A percentile compares a stretch with the other conserved stretches of the same genome.
phyloP scores from a whole-genome alignment of 176 grass and related monocot species.

The Miscanthus lutarioriparius region DNA sequence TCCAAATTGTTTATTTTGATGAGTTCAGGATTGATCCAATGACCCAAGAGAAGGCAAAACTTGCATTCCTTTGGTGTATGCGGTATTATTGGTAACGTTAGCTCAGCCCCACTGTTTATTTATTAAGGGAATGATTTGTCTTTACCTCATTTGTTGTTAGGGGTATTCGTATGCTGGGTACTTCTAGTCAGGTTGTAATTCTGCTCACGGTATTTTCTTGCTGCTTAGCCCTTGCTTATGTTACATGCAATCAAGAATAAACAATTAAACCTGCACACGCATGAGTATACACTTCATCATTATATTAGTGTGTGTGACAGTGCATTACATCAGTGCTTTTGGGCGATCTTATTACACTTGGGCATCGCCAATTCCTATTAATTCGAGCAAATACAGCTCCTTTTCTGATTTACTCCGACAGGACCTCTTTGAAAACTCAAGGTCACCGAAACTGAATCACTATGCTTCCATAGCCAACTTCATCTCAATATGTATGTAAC shows the following conservation, averaged over 20 bases:
- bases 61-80: background rate
- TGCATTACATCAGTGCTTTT: constrained; percentile 26
- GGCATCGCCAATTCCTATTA: constrained; percentile 20
- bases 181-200: background rate
- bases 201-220: background rate
- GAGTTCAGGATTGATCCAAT: no score
- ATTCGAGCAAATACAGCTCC: constrained; percentile 41
- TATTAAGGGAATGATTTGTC: background rate
- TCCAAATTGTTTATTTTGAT: no score
- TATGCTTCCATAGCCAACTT: background rate
- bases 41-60: background rate
- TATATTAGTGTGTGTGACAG: constrained; percentile 26
- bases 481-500: constrained; percentile 17
- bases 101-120: background rate
- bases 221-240: background rate
- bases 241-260: constrained; percentile 16
- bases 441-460: constrained; percentile 28
- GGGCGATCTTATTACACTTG: constrained; percentile 25
- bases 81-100: background rate
- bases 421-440: constrained; percentile 49
- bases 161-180: background rate
- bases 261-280: background rate
- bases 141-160: background rate
- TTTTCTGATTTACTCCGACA: constrained; percentile 45
- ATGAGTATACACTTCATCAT: constrained; percentile 12